A percentile compares a stretch with the other conserved stretches of the same genome.
phyloP scores from a whole-genome alignment of 331 rosid species.

The Malus hybrid region DNA sequence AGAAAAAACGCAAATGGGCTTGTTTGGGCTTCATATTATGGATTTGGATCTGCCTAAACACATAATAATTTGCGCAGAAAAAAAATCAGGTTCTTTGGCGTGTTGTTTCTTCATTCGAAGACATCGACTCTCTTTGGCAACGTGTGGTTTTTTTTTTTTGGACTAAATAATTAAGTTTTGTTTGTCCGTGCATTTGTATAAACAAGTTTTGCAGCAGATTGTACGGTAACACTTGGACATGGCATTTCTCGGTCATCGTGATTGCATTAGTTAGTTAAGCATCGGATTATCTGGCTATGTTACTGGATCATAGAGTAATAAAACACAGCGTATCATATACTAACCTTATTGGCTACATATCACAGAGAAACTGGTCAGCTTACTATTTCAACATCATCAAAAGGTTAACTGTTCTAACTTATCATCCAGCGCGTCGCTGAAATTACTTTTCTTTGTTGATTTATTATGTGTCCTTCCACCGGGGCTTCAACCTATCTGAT shows the following conservation, averaged over 20 bases:
- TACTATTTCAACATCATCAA: background rate
- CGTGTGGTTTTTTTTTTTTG: background rate
- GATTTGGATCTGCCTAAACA: background rate
- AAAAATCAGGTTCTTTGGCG: background rate
- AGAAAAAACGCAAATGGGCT: background rate
- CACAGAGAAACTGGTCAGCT: background rate
- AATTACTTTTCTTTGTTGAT: background rate
- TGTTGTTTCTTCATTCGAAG: background rate
- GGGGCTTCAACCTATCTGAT: conserved; percentile 5
- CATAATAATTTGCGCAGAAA: background rate
- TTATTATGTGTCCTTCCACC: conserved; percentile 1
- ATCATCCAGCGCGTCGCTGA: conserved; percentile 10
- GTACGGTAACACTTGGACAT: background rate
- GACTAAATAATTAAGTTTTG: background rate
- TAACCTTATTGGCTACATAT: background rate
- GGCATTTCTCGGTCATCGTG: background rate
- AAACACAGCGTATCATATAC: background rate
- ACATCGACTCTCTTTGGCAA: background rate
- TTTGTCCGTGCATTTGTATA: background rate
- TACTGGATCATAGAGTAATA: background rate
- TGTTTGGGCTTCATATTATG: background rate
- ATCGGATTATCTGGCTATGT: background rate
- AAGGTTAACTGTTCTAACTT: conserved; percentile 9
- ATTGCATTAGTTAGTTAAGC: background rate
- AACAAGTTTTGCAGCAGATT: background rate